Evolutionary conservation across 805 yeast genomes (phyloP).

Genomic region (Pichia phayaonensis): DNA sequence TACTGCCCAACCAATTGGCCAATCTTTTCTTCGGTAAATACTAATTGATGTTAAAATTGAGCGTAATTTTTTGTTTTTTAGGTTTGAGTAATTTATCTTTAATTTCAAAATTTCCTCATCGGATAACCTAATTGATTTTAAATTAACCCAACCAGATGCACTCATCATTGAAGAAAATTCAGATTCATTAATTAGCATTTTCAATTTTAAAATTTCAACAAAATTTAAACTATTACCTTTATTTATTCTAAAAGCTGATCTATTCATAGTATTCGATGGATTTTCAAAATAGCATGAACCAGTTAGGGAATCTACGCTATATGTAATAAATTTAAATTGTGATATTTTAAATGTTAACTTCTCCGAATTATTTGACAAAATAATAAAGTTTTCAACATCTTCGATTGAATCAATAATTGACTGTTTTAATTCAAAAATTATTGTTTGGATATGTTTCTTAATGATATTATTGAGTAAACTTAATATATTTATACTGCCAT

Average conservation of each 20-base stretch:
- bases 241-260: slow-evolving; percentile 28
- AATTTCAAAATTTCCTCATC: slow-evolving; percentile 40
- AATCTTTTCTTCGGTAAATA: slow-evolving; percentile 41
- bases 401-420: slow-evolving; percentile 23
- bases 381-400: slow-evolving; percentile 24
- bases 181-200: slow-evolving; percentile 40
- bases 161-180: slow-evolving; percentile 50
- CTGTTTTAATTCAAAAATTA: slow-evolving; percentile 28
- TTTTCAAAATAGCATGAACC: slow-evolving; percentile 40
- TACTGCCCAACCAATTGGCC: slow-evolving; percentile 54
- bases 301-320: slow-evolving; percentile 28
- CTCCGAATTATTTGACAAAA: slow-evolving; percentile 16
- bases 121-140: slow-evolving; percentile 43
- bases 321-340: slow-evolving; percentile 24
- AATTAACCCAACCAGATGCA: slow-evolving; percentile 65
- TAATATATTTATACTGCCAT: slow-evolving; percentile 32
- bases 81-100: slow-evolving; percentile 26
- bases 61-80: slow-evolving; percentile 17
- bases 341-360: slow-evolving; percentile 24
- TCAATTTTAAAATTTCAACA: slow-evolving; percentile 35
- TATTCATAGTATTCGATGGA: slow-evolving; percentile 33
- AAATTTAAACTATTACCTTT: slow-evolving; percentile 21
- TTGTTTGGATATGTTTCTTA: slow-evolving; percentile 32
- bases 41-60: slow-evolving; percentile 19
- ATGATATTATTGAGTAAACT: slow-evolving; percentile 32